Conservation (phyloP, 2,329 filamentous ascomycete genomes). For the Coniochaeta prunicola region DNA sequence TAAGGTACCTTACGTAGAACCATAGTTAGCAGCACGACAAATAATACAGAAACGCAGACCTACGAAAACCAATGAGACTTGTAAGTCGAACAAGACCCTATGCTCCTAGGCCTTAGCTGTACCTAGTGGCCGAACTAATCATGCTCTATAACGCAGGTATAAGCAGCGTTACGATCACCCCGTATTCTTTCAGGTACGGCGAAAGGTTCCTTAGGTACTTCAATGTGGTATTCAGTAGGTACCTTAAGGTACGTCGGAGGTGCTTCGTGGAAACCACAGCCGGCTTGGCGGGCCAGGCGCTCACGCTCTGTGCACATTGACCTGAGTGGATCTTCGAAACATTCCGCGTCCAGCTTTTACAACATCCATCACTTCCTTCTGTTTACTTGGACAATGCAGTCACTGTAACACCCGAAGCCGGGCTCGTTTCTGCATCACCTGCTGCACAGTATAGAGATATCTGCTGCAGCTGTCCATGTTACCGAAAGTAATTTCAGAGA, state of each 20-base stretch:
- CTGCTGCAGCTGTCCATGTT: constrained; percentile 2
- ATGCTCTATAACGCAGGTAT: neutral
- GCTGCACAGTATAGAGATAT: too few relatives aligned
- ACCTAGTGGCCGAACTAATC: neutral
- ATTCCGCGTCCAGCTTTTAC: neutral
- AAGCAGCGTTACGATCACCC: neutral
- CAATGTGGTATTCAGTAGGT: too few relatives aligned
- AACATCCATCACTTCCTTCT: neutral
- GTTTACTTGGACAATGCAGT: neutral
- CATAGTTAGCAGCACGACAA: neutral
- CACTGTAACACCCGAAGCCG: neutral
- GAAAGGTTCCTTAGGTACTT: neutral
- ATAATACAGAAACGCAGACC: neutral
- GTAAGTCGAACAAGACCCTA: neutral
- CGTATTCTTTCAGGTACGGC: neutral
- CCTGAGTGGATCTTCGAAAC: neutral
- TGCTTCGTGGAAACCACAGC: neutral
- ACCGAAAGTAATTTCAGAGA: constrained; percentile 1
- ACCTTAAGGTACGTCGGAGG: neutral
- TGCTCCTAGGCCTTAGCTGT: neutral
- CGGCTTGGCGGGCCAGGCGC: neutral
- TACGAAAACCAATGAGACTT: neutral
- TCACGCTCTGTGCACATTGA: neutral
- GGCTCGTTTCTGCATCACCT: constrained; percentile 1
- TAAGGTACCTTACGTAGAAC: neutral